Evolutionary conservation across 192 early-diverging fungal species (phyloP).

Genomic region (Backusella circina): DNA sequence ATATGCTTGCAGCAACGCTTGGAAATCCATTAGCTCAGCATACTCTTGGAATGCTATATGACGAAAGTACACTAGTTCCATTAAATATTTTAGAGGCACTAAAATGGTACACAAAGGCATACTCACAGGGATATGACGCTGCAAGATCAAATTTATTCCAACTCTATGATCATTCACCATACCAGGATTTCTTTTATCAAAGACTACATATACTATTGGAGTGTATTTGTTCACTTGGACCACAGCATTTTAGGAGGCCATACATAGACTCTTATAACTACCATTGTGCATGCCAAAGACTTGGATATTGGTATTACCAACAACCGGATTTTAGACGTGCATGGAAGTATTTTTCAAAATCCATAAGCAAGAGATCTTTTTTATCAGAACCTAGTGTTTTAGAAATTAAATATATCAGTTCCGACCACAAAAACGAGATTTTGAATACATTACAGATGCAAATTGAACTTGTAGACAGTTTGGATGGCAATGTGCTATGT

Average conservation of each 20-base stretch:
- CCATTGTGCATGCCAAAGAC: not conserved
- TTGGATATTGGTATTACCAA: not conserved
- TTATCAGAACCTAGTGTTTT: no score
- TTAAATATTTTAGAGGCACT: not conserved
- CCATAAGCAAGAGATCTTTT: no score
- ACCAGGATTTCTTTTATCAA: not conserved
- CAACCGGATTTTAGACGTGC: not conserved
- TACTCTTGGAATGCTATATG: not conserved
- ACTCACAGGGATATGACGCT: not conserved
- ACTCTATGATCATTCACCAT: not conserved
- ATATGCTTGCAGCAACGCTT: not conserved
- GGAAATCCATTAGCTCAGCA: not conserved
- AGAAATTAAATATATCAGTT: no score
- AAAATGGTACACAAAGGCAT: not conserved
- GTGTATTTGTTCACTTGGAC: not conserved
- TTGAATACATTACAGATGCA: not conserved
- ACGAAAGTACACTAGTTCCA: not conserved
- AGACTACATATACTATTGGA: not conserved
- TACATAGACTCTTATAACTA: not conserved
- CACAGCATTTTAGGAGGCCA: not conserved
- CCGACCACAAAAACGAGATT: no score
- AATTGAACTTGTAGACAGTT: not conserved
- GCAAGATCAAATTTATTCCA: not conserved
- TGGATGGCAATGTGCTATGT: not conserved
- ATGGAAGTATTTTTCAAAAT: not conserved